These are phyloP conservation scores for Clarireedia monteithiana DNA, from an alignment of 2,329 filamentous ascomycete genomes.

Conservation along the genomic window DNA sequence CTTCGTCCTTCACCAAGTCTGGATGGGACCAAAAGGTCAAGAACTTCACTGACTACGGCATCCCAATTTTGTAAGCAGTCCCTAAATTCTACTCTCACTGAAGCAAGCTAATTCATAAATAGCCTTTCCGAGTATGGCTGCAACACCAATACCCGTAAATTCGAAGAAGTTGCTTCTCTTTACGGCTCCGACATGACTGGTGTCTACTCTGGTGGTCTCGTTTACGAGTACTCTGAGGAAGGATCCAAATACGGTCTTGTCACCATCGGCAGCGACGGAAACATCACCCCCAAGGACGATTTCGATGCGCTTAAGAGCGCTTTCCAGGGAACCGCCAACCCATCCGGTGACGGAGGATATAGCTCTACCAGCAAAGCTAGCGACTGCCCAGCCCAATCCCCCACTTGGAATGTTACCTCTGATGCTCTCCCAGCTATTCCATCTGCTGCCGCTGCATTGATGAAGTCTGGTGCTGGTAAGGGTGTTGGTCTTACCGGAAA, in stretches of 20 bases:
- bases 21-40: slow-evolving; percentile 65
- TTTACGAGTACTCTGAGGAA: slow-evolving; percentile 90
- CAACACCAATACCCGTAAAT: slow-evolving; percentile 71
- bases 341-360: slow-evolving; percentile 45
- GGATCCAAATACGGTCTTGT: slow-evolving; percentile 61
- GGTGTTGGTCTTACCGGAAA: slow-evolving; percentile 34
- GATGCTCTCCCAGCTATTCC: slow-evolving; percentile 42
- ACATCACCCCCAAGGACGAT: slow-evolving; percentile 36
- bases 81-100: background rate
- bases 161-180: slow-evolving; percentile 69
- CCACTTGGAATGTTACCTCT: slow-evolving; percentile 40
- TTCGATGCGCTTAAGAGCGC: slow-evolving; percentile 40
- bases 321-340: slow-evolving; percentile 35
- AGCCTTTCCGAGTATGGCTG: slow-evolving; percentile 85
- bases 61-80: slow-evolving; percentile 43
- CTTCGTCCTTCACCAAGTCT: slow-evolving; percentile 48
- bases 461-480: slow-evolving; percentile 41
- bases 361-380: slow-evolving; percentile 31
- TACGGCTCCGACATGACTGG: slow-evolving; percentile 77
- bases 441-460: slow-evolving; percentile 33
- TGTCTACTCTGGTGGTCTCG: slow-evolving; percentile 91
- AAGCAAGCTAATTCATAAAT: slow-evolving; percentile 7
- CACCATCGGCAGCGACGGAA: slow-evolving; percentile 25
- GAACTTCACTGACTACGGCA: slow-evolving; percentile 58
- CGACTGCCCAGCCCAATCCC: slow-evolving; percentile 37